A percentile compares a stretch with the other conserved stretches of the same genome.
phyloP scores from a whole-genome alignment of 441 rosid species.

The Bocquillonia castaneifolia region DNA sequence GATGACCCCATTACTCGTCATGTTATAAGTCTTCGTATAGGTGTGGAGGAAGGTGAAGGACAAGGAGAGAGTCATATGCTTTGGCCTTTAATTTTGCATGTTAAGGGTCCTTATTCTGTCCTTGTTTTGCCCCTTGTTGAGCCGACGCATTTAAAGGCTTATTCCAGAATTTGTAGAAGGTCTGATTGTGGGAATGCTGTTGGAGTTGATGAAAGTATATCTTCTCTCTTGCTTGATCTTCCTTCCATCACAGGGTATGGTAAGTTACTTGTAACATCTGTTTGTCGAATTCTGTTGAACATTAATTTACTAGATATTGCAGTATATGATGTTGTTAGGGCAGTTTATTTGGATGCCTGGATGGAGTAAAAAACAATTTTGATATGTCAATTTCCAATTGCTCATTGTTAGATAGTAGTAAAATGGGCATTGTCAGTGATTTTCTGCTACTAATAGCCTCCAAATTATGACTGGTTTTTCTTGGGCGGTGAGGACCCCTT shows the following conservation, averaged over 20 bases:
- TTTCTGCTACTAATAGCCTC: not conserved
- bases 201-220: slow-evolving; percentile 55
- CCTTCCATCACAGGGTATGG: slow-evolving; percentile 96
- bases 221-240: slow-evolving; percentile 79
- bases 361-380: not conserved
- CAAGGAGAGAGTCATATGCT: slow-evolving; percentile 44
- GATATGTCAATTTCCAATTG: not conserved
- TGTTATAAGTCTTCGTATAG: slow-evolving; percentile 54
- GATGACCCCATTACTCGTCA: slow-evolving; percentile 96
- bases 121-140: slow-evolving; percentile 76
- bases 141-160: slow-evolving; percentile 57
- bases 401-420: not conserved
- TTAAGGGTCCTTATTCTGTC: slow-evolving; percentile 52
- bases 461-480: not conserved
- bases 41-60: slow-evolving; percentile 37
- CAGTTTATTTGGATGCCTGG: not conserved
- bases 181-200: slow-evolving; percentile 82
- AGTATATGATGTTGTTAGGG: not conserved
- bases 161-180: slow-evolving; percentile 45
- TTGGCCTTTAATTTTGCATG: slow-evolving; percentile 80
- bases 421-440: not conserved
- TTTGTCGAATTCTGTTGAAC: no score
- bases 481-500: not conserved
- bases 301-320: not conserved
- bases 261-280: slow-evolving; percentile 35